Evolutionary conservation across 805 yeast species (phyloP).

Genomic region (Sugiyamaella americana): DNA sequence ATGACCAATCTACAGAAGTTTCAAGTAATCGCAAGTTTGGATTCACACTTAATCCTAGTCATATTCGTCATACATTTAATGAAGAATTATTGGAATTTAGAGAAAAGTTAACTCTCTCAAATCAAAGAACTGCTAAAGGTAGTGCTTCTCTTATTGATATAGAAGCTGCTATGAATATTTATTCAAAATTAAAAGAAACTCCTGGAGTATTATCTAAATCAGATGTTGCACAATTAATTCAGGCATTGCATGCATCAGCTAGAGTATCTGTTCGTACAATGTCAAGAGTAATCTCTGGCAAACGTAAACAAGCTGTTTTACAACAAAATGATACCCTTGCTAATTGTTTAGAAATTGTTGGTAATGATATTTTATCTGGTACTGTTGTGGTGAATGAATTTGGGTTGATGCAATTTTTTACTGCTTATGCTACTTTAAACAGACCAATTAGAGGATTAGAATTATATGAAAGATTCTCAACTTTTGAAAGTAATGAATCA

Average conservation of each 20-base stretch:
- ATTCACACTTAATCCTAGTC: background rate
- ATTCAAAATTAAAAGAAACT: constrained; percentile 14
- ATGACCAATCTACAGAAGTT: background rate
- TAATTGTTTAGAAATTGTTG: constrained; percentile 15
- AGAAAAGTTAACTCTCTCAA: constrained; percentile 17
- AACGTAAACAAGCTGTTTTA: constrained; percentile 8
- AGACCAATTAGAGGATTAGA: constrained; percentile 18
- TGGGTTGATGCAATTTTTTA: constrained; percentile 21
- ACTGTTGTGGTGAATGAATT: constrained; percentile 9
- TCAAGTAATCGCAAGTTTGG: background rate
- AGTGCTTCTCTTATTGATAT: constrained; percentile 16
- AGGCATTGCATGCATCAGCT: constrained; percentile 20
- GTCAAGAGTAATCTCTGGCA: constrained; percentile 12
- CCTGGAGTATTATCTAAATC: constrained; percentile 10
- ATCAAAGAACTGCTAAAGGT: constrained; percentile 14
- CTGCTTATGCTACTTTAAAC: constrained; percentile 17
- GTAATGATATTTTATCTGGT: constrained; percentile 17
- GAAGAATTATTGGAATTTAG: constrained; percentile 14
- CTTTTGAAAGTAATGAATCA: background rate
- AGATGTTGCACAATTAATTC: constrained; percentile 18
- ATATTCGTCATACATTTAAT: constrained; percentile 8
- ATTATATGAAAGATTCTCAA: constrained; percentile 11
- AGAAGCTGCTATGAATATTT: constrained; percentile 18
- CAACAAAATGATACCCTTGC: constrained; percentile 7
- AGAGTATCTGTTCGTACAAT: constrained; percentile 12